A percentile compares a stretch with the other conserved stretches of the same genome.
phyloP scores from a whole-genome alignment of 129 eudicot genomes.

The Chrysanthemum lavandulifolium region DNA sequence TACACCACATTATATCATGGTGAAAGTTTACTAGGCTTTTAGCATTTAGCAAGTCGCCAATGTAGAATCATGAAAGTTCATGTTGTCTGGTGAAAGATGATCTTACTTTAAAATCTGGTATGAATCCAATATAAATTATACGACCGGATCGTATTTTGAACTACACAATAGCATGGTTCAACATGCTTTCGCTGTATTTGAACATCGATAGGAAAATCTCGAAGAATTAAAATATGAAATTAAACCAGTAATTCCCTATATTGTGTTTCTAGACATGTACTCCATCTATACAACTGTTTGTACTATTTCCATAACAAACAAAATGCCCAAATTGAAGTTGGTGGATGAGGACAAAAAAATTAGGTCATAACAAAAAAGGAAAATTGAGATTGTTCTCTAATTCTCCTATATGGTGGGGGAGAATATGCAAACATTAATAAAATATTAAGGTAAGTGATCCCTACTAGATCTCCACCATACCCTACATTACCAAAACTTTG shows the following conservation, averaged over 20 bases:
- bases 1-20: too few species aligned
- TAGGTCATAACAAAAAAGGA: slow-evolving; percentile 31
- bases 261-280: not conserved
- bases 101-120: not conserved
- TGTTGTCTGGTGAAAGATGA: not conserved
- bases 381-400: slow-evolving; percentile 14
- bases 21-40: too few species aligned
- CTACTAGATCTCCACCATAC: slow-evolving; percentile 45
- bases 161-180: too few species aligned
- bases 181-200: too few species aligned
- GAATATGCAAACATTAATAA: slow-evolving; percentile 17
- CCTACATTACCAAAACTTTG: slow-evolving; percentile 31
- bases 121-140: not conserved
- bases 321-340: slow-evolving; percentile 27
- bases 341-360: slow-evolving; percentile 34
- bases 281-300: not conserved
- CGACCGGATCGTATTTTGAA: too few species aligned
- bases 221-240: not conserved
- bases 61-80: not conserved
- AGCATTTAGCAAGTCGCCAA: not conserved
- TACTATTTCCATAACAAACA: not conserved
- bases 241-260: not conserved
- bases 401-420: slow-evolving; percentile 35
- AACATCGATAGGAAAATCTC: not conserved
- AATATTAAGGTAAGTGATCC: slow-evolving; percentile 33